Conservation (phyloP, 1,139 yeast genomes). For the Candida glucosophila region DNA sequence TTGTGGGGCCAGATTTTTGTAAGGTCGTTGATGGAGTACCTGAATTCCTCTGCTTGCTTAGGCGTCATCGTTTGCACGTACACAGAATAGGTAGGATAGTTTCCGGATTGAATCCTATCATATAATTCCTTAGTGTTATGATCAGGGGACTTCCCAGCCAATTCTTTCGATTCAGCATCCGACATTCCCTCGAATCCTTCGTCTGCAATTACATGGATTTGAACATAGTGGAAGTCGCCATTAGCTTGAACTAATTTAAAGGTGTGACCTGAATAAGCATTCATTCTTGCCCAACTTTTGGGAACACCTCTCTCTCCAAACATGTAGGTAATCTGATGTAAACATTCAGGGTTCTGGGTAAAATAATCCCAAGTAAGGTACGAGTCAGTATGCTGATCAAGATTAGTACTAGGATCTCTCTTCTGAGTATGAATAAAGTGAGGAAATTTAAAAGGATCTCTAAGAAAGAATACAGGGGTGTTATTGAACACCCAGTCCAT, state of each 20-base stretch:
- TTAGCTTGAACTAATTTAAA: slow-evolving; percentile 60
- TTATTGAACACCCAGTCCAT: slow-evolving; percentile 57
- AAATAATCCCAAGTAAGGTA: slow-evolving; percentile 64
- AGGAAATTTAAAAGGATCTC: slow-evolving; percentile 54
- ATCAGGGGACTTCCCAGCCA: slow-evolving; percentile 58
- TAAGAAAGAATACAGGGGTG: slow-evolving; percentile 50
- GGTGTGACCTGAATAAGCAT: slow-evolving; percentile 73
- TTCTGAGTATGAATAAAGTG: slow-evolving; percentile 59
- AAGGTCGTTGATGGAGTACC: slow-evolving; percentile 57
- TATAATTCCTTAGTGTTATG: slow-evolving; percentile 50
- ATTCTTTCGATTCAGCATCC: slow-evolving; percentile 47
- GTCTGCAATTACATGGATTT: slow-evolving; percentile 55
- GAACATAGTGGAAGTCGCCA: slow-evolving; percentile 60
- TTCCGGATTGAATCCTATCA: slow-evolving; percentile 49
- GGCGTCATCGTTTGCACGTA: slow-evolving; percentile 69
- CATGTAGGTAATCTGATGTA: slow-evolving; percentile 56
- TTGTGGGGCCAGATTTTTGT: slow-evolving; percentile 59
- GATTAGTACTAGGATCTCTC: slow-evolving; percentile 49
- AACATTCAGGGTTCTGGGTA: slow-evolving; percentile 52
- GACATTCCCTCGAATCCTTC: slow-evolving; percentile 53
- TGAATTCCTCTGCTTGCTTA: slow-evolving; percentile 53
- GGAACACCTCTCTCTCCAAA: slow-evolving; percentile 74
- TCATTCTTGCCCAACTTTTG: slow-evolving; percentile 52
- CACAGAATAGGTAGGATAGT: slow-evolving; percentile 56
- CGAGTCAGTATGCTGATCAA: slow-evolving; percentile 35